Evolutionary conservation across 2,329 filamentous ascomycete genomes (phyloP), one percentile per base, ranked within the genome.

Genomic region (Thelonectria blattea): DNA sequence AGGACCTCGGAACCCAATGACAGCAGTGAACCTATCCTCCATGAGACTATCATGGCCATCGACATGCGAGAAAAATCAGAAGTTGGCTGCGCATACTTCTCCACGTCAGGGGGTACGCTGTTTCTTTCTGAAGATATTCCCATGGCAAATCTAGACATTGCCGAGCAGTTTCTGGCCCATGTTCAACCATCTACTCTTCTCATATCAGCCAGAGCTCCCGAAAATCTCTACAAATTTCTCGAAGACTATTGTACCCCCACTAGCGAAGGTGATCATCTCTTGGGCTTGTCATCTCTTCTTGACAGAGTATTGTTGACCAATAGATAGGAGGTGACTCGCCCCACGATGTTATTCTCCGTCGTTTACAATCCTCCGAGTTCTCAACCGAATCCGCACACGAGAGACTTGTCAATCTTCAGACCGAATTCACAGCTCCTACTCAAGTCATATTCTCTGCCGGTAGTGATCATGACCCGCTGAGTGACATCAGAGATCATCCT

Each of bases 41-140:
- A 70, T 57, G 91, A 95, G 71, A 77, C 92, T 24, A 84, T 96
- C 59, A 91, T 96, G 87, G 91, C 92, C 1, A 79, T 97, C 22
- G 88, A 96, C 60, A 81, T 94, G 73, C 87, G 84, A 63, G 84
- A 88, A n/a, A 83, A 85, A 30, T 87, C 85, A 1, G 88, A 84
- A 0, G 81, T 97, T 17, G 94, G 94, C 1, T 97, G 93, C 73
- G 89, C 91, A 47, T 96, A 94, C 72, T 97, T 94, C 72, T 80
- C 89, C 48, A 87, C 88, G 6, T 78, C 83, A 24, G 86, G 92
- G 41, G 88, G 91, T 69, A 86, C 82, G 37, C 75, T 97, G 3
- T 89, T 85, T 60, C 81, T 97, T 45, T 88, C 96, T 72, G 88
- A 94, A 71, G 93, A 97, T 66, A 82, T 91, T 10, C 81, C 85